These are phyloP conservation scores for Calocybe gambosa DNA, from an alignment of 1,284 basidiomycete genomes.

Conservation along the genomic window DNA sequence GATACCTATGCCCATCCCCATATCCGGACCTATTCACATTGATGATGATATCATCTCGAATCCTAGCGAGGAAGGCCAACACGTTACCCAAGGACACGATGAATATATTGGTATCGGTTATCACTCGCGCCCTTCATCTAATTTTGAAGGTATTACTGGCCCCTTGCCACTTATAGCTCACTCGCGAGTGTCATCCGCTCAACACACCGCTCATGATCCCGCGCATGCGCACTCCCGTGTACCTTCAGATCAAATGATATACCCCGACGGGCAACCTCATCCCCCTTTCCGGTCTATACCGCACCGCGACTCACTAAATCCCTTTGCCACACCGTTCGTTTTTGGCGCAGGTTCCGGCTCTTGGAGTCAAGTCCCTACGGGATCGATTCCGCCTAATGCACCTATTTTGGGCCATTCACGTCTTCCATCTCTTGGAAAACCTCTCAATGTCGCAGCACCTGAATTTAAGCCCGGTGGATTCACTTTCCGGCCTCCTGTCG, in stretches of 20 bases:
- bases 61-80: conserved; percentile 66
- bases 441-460: conserved; percentile 68
- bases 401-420: conserved; percentile 45
- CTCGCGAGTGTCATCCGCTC: conserved; percentile 56
- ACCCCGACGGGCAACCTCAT: conserved; percentile 23
- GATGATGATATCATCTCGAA: conserved; percentile 76
- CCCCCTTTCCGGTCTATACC: conserved; percentile 17
- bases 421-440: conserved; percentile 55
- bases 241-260: conserved; percentile 30
- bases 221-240: conserved; percentile 58
- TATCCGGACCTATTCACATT: neutral
- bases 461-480: conserved; percentile 74
- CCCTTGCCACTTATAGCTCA: conserved; percentile 59
- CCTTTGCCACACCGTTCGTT: conserved; percentile 74
- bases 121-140: conserved; percentile 26
- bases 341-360: conserved; percentile 46
- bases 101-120: conserved; percentile 39
- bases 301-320: conserved; percentile 53
- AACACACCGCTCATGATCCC: conserved; percentile 55
- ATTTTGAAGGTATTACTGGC: conserved; percentile 25
- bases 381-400: conserved; percentile 29
- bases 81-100: conserved; percentile 30
- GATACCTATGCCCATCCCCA: conserved; percentile 22
- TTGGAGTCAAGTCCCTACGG: conserved; percentile 25
- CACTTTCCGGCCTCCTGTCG: conserved; percentile 65